Evolutionary conservation across 352 stramenopile genomes (phyloP), one percentile per base, ranked within the genome.

Genomic region (Pythium guiyangense): DNA sequence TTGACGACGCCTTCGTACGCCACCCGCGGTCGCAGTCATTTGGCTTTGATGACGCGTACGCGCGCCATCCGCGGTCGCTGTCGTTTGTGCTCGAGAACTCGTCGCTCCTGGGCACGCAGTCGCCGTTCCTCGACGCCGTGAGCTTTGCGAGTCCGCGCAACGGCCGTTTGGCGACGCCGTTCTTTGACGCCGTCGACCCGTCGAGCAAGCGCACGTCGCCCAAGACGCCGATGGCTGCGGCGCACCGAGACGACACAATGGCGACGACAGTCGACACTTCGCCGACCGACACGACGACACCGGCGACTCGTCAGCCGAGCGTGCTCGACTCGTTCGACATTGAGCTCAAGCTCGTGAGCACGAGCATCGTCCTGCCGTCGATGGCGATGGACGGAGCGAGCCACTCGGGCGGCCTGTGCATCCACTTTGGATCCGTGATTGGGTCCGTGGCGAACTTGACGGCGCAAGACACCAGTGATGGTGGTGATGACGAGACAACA

Each of bases 101-200:
- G 44, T 54, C 47, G 31, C n/a, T 42, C 10, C 60, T 59, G 26
- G 39, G 31, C 5, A n/a, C 37, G 20, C 45, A 52, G 20, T 67
- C 60, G 18, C 56, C 60, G 26, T 55, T 60, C 46, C 25, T 59
- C 4, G 56, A 63, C 29, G 29, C 55, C 3, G 20, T 11, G 9
- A 54, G 54, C 43, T 63, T 63, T 26, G 29, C 57, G 43, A 67
- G 60, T 51, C 60, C 60, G 12, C 60, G 20, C 5, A 3, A 26
- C 20, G 25, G 27, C 15, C 61, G 71, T 49, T 63, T 43, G 45
- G 64, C 63, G 31, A 88, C 79, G 14, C 77, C 77, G 27, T 90
- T 88, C 58, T 90, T 90, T 50, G 79, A 90, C 62, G 75, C 79
- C 34, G 54, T 87, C 12, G 73, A 86, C 60, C 57, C 59, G 10